Conservation (phyloP, 495 filamentous ascomycete genomes). For the Penicillium nucicola region DNA sequence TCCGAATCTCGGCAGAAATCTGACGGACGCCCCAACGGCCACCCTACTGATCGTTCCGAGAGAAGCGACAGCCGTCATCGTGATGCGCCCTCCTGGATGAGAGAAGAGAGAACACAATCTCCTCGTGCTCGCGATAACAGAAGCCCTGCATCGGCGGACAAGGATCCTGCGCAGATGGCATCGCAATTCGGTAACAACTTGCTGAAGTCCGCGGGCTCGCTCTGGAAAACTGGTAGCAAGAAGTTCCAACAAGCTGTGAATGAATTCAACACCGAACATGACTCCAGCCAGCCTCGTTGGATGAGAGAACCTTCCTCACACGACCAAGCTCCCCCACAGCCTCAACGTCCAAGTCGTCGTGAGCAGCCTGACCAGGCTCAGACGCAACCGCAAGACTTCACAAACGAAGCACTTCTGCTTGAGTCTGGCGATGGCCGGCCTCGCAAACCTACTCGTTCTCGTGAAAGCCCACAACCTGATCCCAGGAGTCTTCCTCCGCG, state of each 20-base stretch:
- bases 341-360: constrained; percentile 14
- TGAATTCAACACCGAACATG: constrained; percentile 80
- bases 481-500: constrained; percentile 27
- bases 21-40: constrained; percentile 30
- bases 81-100: constrained; percentile 37
- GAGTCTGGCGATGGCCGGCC: constrained; percentile 55
- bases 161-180: constrained; percentile 75
- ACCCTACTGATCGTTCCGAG: constrained; percentile 30
- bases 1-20: constrained; percentile 63
- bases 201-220: constrained; percentile 86
- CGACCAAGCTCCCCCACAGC: constrained; percentile 22
- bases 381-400: constrained; percentile 45
- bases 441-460: constrained; percentile 35
- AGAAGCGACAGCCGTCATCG: constrained; percentile 38
- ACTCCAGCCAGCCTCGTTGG: constrained; percentile 88
- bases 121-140: constrained; percentile 45
- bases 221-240: constrained; percentile 94
- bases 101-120: constrained; percentile 28
- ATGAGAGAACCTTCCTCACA: constrained; percentile 66
- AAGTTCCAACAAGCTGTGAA: constrained; percentile 92
- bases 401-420: constrained; percentile 90
- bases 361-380: constrained; percentile 20
- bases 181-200: constrained; percentile 78
- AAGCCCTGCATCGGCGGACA: constrained; percentile 61
- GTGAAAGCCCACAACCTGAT: constrained; percentile 19